These are phyloP conservation scores for Aspergillus funiculosus DNA, from an alignment of 495 filamentous ascomycete species.

Conservation along the genomic window DNA sequence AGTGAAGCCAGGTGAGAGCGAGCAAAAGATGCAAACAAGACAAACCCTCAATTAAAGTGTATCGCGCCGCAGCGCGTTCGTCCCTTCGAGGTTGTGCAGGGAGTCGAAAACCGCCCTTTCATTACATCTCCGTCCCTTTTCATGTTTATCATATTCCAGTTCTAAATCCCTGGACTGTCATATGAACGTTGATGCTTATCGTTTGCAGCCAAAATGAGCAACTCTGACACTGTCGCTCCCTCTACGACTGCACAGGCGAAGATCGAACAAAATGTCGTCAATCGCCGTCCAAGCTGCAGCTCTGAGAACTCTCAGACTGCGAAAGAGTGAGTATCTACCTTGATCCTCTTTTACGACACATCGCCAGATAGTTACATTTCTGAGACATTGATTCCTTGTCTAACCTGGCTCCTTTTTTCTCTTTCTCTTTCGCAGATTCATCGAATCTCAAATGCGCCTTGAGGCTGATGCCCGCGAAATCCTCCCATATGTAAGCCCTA, in stretches of 20 bases:
- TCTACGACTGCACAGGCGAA: conserved; percentile 9
- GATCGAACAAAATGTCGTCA: conserved; percentile 13
- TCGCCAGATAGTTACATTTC: too few species aligned
- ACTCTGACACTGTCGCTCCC: conserved; percentile 2
- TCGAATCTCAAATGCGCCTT: conserved; percentile 80
- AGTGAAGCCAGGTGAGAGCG: neutral
- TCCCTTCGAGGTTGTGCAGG: neutral
- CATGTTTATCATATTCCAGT: neutral
- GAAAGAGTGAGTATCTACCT: conserved; percentile 56
- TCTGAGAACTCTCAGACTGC: conserved; percentile 82
- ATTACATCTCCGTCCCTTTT: neutral
- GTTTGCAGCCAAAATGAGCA: conserved; percentile 6
- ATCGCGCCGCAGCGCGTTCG: conserved; percentile 15
- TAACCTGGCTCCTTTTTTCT: too few species aligned
- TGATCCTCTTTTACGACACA: neutral
- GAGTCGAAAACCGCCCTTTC: neutral
- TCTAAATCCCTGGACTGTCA: too few species aligned
- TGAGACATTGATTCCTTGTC: too few species aligned
- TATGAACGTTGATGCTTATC: too few species aligned
- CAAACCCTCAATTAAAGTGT: conserved; percentile 19
- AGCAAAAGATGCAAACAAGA: conserved; percentile 16
- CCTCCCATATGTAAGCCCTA: conserved; percentile 70
- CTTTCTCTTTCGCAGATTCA: conserved; percentile 54
- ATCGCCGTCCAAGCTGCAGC: conserved; percentile 47
- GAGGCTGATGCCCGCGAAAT: conserved; percentile 93